Conservation (phyloP, 2,329 filamentous ascomycete genomes). For the Stemphylium beticola region DNA sequence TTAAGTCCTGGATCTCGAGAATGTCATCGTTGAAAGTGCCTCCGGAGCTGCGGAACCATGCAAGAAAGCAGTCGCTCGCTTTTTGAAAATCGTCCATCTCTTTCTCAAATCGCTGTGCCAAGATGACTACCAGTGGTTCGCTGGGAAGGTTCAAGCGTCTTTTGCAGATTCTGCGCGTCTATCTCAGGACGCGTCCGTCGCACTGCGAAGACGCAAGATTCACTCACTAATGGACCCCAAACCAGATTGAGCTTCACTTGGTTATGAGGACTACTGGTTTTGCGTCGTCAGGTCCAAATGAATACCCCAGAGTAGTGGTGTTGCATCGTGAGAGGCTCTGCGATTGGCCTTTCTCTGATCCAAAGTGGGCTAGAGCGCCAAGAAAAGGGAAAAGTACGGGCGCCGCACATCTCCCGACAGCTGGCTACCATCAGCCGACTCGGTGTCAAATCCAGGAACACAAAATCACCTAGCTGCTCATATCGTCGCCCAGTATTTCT, state of each 20-base stretch:
- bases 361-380: neutral
- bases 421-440: neutral
- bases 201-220: neutral
- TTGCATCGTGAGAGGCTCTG: neutral
- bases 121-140: neutral
- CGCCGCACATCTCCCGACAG: neutral
- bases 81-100: conserved; percentile 25
- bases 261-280: too few relatives aligned
- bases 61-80: conserved; percentile 22
- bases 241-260: too few relatives aligned
- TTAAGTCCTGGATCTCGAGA: conserved; percentile 27
- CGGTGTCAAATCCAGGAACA: too few relatives aligned
- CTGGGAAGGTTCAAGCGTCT: too few relatives aligned
- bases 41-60: conserved; percentile 29
- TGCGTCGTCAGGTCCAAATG: too few relatives aligned
- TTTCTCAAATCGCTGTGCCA: too few relatives aligned
- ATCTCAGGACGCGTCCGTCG: neutral
- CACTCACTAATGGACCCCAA: too few relatives aligned
- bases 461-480: too few relatives aligned
- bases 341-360: neutral
- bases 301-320: too few relatives aligned
- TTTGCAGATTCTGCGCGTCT: neutral
- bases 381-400: neutral
- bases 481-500: too few relatives aligned
- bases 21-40: conserved; percentile 30